phyloP scores from a whole-genome alignment of 306 rosid genomes.

The Trifolium fragiferum region DNA sequence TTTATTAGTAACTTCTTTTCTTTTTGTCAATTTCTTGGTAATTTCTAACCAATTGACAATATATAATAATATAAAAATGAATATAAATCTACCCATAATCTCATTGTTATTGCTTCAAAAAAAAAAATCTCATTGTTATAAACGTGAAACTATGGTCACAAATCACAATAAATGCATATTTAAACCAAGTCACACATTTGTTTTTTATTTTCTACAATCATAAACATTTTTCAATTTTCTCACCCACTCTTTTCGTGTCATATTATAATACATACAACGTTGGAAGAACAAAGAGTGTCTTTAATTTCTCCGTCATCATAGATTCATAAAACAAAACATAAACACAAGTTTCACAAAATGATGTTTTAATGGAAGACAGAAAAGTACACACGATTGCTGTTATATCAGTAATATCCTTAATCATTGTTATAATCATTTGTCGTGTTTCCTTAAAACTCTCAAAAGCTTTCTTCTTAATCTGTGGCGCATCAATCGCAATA shows the following conservation, averaged over 20 bases:
- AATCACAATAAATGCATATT: neutral
- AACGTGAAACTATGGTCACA: neutral
- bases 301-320: constrained; percentile 18
- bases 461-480: constrained; percentile 68
- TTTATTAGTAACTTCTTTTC: too few relatives aligned
- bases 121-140: too few relatives aligned
- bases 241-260: neutral
- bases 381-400: constrained; percentile 55
- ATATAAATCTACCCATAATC: neutral
- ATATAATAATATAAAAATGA: neutral
- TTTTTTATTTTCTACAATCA: neutral
- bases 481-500: constrained; percentile 65
- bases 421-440: constrained; percentile 55
- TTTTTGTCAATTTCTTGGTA: constrained; percentile 34
- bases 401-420: constrained; percentile 48
- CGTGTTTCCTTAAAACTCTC: constrained; percentile 59
- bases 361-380: constrained; percentile 73
- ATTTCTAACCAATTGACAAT: constrained; percentile 2
- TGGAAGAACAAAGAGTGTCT: neutral
- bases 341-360: constrained; percentile 32
- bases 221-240: neutral
- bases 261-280: neutral
- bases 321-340: constrained; percentile 1
- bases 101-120: too few relatives aligned
- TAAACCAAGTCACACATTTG: neutral